Percentiles rank a stretch among this genome's conserved stretches.
Conservation (phyloP, 805 yeast species). For the Blastobotrys chiropterorum region DNA sequence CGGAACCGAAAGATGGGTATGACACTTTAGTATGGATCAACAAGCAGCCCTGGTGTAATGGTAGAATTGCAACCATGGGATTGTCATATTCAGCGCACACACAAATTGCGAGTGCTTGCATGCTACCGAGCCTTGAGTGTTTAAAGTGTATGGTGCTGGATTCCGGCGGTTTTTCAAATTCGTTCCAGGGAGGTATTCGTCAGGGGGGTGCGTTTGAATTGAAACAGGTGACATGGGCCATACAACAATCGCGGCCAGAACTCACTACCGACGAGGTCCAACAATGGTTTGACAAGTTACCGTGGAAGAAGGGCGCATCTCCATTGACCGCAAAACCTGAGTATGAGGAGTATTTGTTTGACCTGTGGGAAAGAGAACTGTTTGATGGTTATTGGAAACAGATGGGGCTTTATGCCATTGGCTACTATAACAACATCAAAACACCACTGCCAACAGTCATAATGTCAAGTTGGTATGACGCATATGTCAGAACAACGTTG, state of each 20-base stretch:
- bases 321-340: conserved; percentile 7
- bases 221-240: conserved; percentile 8
- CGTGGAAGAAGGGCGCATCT: conserved; percentile 6
- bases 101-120: conserved; percentile 7
- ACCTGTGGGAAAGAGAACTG: conserved; percentile 6
- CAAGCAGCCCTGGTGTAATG: conserved; percentile 8
- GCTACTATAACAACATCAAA: conserved; percentile 4
- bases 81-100: conserved; percentile 9
- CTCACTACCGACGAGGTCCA: conserved; percentile 2
- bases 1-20: conserved; percentile 7
- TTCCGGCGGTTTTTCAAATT: conserved; percentile 7
- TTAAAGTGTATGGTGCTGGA: conserved; percentile 6
- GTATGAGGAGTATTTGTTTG: conserved; percentile 6
- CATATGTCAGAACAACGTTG: conserved; percentile 6
- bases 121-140: conserved; percentile 3
- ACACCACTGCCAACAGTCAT: conserved; percentile 4
- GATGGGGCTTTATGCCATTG: conserved; percentile 7
- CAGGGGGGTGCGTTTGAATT: conserved; percentile 9
- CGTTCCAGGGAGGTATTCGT: conserved; percentile 5
- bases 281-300: conserved; percentile 4
- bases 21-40: conserved; percentile 8
- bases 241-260: conserved; percentile 1
- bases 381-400: conserved; percentile 8
- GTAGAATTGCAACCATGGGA: conserved; percentile 7
- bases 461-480: conserved; percentile 10